Percentiles rank a stretch among this genome's conserved stretches.
phyloP scores from a whole-genome alignment of 2,329 filamentous ascomycete species.

The Colletotrichum sp. region DNA sequence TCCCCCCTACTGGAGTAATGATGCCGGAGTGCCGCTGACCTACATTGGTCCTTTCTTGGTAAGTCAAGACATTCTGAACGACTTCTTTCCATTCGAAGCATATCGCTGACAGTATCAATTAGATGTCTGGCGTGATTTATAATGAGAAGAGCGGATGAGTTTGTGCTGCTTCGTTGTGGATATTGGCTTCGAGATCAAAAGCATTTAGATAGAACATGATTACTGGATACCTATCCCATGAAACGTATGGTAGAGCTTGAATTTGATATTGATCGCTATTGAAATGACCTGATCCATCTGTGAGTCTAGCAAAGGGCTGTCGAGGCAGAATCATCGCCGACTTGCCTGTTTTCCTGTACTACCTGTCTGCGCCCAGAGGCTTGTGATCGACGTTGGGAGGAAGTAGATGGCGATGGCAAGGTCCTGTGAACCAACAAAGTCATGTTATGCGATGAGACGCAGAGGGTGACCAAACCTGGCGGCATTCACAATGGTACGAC shows the following conservation, averaged over 20 bases:
- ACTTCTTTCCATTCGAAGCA: not conserved
- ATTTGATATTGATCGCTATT: not conserved
- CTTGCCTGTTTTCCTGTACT: not conserved
- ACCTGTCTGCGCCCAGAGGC: not conserved
- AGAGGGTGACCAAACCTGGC: not conserved
- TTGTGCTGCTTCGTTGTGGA: not conserved
- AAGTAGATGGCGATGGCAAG: not conserved
- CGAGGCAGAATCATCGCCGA: not conserved
- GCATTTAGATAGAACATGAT: not conserved
- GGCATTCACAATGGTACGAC: rapidly evolving
- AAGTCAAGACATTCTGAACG: not conserved
- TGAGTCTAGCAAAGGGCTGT: not conserved
- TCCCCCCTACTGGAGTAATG: not conserved
- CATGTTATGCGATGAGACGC: not conserved
- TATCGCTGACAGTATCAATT: not conserved
- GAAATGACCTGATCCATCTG: not conserved
- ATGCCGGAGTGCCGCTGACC: not conserved
- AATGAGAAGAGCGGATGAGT: not conserved
- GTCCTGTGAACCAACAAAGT: not conserved
- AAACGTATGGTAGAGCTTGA: not conserved
- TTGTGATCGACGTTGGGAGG: not conserved
- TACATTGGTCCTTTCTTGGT: slow-evolving; percentile 5
- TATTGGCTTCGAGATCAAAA: not conserved
- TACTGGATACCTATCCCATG: not conserved
- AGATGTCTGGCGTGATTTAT: not conserved